Evolutionary conservation across 495 filamentous ascomycete genomes (phyloP).

Genomic region (Amphirosellinia nigrospora): DNA sequence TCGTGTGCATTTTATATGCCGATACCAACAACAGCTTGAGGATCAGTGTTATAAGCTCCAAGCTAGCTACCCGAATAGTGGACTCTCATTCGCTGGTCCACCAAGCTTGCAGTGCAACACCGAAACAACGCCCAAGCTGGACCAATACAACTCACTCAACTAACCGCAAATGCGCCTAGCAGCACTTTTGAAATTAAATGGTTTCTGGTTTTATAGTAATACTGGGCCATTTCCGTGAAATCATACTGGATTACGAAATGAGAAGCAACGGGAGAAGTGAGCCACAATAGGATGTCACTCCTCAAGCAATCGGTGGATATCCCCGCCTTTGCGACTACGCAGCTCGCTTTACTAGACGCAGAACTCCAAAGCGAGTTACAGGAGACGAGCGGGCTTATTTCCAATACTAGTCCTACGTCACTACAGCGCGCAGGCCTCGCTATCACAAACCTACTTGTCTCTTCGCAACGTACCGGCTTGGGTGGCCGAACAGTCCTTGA

Average conservation of each 20-base stretch:
- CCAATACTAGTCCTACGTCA: slow-evolving; percentile 69
- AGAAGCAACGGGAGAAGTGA: background rate
- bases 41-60: no score
- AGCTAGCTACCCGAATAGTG: background rate
- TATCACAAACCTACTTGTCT: slow-evolving; percentile 75
- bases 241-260: background rate
- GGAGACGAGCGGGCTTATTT: slow-evolving; percentile 73
- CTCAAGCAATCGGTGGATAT: slow-evolving; percentile 62
- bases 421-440: slow-evolving; percentile 89
- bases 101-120: background rate
- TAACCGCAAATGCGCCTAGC: background rate
- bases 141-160: background rate
- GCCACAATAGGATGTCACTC: slow-evolving; percentile 46
- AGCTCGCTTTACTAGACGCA: slow-evolving; percentile 75
- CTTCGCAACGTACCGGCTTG: slow-evolving; percentile 86
- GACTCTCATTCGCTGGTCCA: slow-evolving; percentile 2
- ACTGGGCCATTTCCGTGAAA: background rate
- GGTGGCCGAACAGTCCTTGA: slow-evolving; percentile 88
- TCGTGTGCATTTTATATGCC: background rate
- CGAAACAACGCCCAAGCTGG: background rate
- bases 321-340: slow-evolving; percentile 74
- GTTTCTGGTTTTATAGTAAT: background rate
- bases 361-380: slow-evolving; percentile 83
- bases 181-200: background rate
- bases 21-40: no score